These are phyloP conservation scores for Brassica balearica DNA, from an alignment of 441 rosid genomes.

Conservation along the genomic window DNA sequence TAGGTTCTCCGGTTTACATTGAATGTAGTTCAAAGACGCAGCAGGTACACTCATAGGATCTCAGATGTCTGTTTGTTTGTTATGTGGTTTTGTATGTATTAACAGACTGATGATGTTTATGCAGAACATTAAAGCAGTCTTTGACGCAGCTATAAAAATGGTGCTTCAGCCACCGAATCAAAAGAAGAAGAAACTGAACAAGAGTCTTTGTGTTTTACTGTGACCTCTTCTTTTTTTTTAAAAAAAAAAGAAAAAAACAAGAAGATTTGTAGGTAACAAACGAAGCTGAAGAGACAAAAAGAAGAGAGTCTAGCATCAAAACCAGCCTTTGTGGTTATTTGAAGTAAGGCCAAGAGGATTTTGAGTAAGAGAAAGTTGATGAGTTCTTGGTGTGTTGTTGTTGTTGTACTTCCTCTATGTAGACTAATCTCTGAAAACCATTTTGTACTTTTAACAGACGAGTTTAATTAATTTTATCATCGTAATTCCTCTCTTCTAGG, in stretches of 20 bases:
- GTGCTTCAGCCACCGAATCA: slow-evolving; percentile 92
- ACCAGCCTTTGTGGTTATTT: not conserved
- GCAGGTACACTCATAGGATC: slow-evolving; percentile 54
- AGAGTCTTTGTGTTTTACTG: slow-evolving; percentile 70
- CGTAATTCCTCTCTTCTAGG: not conserved
- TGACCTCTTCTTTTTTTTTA: slow-evolving; percentile 51
- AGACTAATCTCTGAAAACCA: slow-evolving; percentile 41
- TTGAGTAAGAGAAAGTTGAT: slow-evolving; percentile 12
- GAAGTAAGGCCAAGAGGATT: slow-evolving; percentile 34
- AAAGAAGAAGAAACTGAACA: slow-evolving; percentile 85
- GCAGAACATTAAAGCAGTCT: slow-evolving; percentile 89
- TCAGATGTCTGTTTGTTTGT: not conserved
- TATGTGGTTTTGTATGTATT: not conserved
- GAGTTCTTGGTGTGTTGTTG: slow-evolving; percentile 44
- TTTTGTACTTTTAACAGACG: slow-evolving; percentile 38
- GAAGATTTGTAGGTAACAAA: slow-evolving; percentile 30
- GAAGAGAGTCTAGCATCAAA: slow-evolving; percentile 4
- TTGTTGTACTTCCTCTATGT: slow-evolving; percentile 34
- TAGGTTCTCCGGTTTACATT: slow-evolving; percentile 76
- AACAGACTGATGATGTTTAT: slow-evolving; percentile 6
- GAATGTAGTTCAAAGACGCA: slow-evolving; percentile 97
- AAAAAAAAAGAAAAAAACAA: not conserved
- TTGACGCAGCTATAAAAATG: slow-evolving; percentile 86
- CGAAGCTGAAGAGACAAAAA: slow-evolving; percentile 13
- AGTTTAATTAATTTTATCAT: slow-evolving; percentile 30